Conservation (phyloP, 75 land plant species). For the Sequoia sempervirens region DNA sequence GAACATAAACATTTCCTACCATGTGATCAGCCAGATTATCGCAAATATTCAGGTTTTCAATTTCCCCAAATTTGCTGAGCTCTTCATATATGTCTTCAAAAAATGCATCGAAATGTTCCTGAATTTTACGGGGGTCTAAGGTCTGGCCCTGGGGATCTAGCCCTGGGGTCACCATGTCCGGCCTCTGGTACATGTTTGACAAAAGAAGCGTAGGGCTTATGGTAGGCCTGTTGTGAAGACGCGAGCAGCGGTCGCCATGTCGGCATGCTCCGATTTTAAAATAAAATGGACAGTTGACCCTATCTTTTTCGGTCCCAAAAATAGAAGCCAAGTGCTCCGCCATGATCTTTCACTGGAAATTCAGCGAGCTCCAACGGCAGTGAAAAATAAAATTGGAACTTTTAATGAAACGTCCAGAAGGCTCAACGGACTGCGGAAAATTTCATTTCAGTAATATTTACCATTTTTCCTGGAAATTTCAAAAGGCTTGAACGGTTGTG, state of each 20-base stretch:
- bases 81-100: constrained; percentile 86
- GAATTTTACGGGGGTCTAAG: constrained; percentile 72
- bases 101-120: constrained; percentile 90
- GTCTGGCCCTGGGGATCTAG: constrained; percentile 58
- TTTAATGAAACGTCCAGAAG: too few relatives aligned
- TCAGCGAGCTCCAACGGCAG: too few relatives aligned
- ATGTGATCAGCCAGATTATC: constrained; percentile 86
- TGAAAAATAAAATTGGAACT: neutral
- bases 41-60: constrained; percentile 71
- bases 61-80: constrained; percentile 77
- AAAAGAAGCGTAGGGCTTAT: constrained; percentile 70
- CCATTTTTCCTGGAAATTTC: too few relatives aligned
- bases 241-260: constrained; percentile 77
- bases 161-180: constrained; percentile 76
- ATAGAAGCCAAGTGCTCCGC: constrained; percentile 83
- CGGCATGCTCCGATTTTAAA: constrained; percentile 87
- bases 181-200: constrained; percentile 83
- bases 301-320: constrained; percentile 73
- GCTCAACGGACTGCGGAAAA: too few relatives aligned
- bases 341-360: neutral
- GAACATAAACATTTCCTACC: constrained; percentile 88
- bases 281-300: constrained; percentile 85
- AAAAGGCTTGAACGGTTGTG: too few relatives aligned
- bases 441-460: too few relatives aligned
- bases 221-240: constrained; percentile 70